phyloP scores from a whole-genome alignment of 2,329 filamentous ascomycete genomes.

The Neopestalotiopsis clavispora region DNA sequence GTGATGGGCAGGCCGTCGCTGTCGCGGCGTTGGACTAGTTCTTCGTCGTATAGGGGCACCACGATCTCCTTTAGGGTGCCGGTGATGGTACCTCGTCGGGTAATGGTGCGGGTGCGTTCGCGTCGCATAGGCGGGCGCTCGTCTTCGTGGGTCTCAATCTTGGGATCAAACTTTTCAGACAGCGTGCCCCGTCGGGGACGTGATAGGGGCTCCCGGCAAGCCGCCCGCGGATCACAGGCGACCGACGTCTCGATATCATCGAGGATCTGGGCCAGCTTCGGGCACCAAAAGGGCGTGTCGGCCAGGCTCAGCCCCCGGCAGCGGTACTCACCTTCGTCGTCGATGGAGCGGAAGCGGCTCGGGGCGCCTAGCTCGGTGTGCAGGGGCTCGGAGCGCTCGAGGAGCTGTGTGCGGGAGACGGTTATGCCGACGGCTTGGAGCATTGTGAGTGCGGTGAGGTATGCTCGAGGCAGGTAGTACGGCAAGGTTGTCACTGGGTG shows the following conservation, averaged over 20 bases:
- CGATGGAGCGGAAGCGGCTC: neutral
- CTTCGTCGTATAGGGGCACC: neutral
- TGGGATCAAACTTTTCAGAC: neutral
- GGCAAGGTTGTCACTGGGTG: too few species aligned
- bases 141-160: too few species aligned
- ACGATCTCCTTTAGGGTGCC: neutral
- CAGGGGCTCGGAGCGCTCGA: conserved; percentile 11
- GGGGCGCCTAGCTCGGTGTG: conserved; percentile 8
- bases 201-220: neutral
- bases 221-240: neutral
- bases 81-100: neutral
- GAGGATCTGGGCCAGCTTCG: neutral
- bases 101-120: neutral
- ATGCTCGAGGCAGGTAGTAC: too few species aligned
- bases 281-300: neutral
- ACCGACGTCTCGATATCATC: conserved; percentile 6
- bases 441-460: neutral
- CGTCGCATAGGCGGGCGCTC: neutral
- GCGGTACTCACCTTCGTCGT: conserved; percentile 14
- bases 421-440: conserved; percentile 12
- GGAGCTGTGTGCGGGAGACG: neutral
- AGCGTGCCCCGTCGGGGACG: neutral
- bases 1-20: neutral
- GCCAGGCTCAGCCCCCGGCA: neutral
- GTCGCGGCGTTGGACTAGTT: neutral